These are phyloP conservation scores for Vitis riparia DNA, from an alignment of 164 flowering plant genomes.

Conservation along the genomic window DNA sequence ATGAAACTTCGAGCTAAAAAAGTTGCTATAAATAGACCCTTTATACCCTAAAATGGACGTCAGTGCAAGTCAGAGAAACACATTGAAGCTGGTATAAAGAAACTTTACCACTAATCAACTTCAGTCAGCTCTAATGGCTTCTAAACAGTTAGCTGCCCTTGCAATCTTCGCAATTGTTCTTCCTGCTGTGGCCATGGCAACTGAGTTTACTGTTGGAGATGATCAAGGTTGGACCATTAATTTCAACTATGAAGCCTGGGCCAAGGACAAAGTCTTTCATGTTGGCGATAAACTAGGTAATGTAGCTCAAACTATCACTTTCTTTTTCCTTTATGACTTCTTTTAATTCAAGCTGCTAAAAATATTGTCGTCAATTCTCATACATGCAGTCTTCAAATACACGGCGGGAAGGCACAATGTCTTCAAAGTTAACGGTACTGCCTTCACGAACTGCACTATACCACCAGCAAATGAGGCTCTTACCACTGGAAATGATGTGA, in stretches of 20 bases:
- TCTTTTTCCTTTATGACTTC: neutral
- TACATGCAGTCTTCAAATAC: conserved; percentile 9
- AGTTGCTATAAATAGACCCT: too few relatives aligned
- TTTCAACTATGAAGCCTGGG: conserved; percentile 19
- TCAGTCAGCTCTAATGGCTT: too few relatives aligned
- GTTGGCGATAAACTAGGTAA: conserved; percentile 21
- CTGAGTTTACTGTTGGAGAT: conserved; percentile 19
- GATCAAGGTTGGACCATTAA: conserved; percentile 17
- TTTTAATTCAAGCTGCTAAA: neutral
- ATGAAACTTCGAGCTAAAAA: too few relatives aligned
- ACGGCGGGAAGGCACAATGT: conserved; percentile 2
- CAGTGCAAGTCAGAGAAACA: too few relatives aligned
- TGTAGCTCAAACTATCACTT: neutral
- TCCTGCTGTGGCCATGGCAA: conserved; percentile 4
- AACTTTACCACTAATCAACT: too few relatives aligned
- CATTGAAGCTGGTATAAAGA: too few relatives aligned
- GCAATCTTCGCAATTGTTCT: too few relatives aligned
- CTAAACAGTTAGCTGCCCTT: too few relatives aligned
- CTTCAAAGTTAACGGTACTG: conserved; percentile 6
- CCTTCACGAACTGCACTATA: neutral
- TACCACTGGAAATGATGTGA: conserved; percentile 6
- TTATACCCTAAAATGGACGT: too few relatives aligned
- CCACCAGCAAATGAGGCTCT: neutral
- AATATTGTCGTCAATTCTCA: neutral
- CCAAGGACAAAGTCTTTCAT: conserved; percentile 8